Base-by-base conservation (phyloP, 2,329 filamentous ascomycete genomes). In the Colletotrichum gigasporum region DNA sequence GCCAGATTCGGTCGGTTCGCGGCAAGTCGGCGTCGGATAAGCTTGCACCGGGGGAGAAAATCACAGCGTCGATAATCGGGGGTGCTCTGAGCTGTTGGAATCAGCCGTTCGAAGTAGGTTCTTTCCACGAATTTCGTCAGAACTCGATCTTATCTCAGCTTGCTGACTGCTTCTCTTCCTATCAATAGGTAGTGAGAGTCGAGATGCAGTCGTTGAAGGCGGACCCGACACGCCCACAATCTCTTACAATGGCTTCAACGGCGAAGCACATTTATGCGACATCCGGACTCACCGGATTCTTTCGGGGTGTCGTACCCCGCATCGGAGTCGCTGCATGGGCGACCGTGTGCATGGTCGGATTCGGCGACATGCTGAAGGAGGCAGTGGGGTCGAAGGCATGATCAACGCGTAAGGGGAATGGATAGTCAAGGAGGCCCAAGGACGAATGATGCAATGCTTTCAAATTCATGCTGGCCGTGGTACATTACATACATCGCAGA, bases 41-140 rank as follows among this genome's bases (percentile, higher is more conserved):
- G 44, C 34, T 66, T 7, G 35, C 24, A 5, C 20, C 44, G 3
- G 20, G 16, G 1, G 66, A 67, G 45, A 67, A 63, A 45, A 64
- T 66, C 18, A 32, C 16, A 0, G 66, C 63, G 3, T 68, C 66
- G 3, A 51, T 52, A 3, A 24, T 67, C 5, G 66, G 66, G 6
- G 66, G 66, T 20, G 66, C 57, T 1, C 30, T 67, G 6, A 53
- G 35, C 22, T 67, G 63, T 7, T 67, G 66, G 66, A 67, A 67
- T 35, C 66, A 67, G 50, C 66, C 66, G 18, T 67, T 66, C 26
- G 66, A 67, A 44, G 63, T 67, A 14, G 14, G 6, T 2, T 8
- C 11, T 5, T 16, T 10, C 22, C 24, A n/a, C n/a, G n/a, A n/a
- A n/a, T n/a, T n/a, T n/a, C n/a, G n/a, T n/a, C n/a, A n/a, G n/a